These are phyloP conservation scores for Spathaspora jeffriesii DNA, from an alignment of 1,139 yeast genomes.

Conservation along the genomic window DNA sequence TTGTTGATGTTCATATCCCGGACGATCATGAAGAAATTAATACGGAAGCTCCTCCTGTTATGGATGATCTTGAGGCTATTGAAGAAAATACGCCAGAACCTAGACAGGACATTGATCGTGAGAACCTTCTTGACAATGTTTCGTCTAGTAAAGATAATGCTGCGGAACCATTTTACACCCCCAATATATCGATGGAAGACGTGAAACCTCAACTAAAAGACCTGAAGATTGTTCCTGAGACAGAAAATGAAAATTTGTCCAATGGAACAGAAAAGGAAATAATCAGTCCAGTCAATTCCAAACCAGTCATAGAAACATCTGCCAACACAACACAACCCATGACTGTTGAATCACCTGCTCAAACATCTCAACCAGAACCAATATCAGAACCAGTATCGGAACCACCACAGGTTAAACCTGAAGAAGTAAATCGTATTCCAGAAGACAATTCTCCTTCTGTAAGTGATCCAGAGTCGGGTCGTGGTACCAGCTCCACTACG, in stretches of 20 bases:
- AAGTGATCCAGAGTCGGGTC: conserved; percentile 7
- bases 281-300: no score
- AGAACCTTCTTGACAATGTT: background rate
- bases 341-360: background rate
- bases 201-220: background rate
- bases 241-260: background rate
- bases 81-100: background rate
- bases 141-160: background rate
- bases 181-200: background rate
- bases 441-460: conserved; percentile 1
- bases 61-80: background rate
- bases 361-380: no score
- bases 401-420: background rate
- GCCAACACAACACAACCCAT: no score
- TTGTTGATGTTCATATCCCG: background rate
- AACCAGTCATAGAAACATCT: no score
- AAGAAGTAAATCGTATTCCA: conserved; percentile 4
- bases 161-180: background rate
- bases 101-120: background rate
- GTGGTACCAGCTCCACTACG: conserved; percentile 7
- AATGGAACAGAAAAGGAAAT: background rate
- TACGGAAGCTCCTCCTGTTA: background rate
- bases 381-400: background rate
- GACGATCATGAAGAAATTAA: background rate
- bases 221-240: background rate